phyloP scores from a whole-genome alignment of 1,139 yeast species.

The Saccharomyces pastorianus region DNA sequence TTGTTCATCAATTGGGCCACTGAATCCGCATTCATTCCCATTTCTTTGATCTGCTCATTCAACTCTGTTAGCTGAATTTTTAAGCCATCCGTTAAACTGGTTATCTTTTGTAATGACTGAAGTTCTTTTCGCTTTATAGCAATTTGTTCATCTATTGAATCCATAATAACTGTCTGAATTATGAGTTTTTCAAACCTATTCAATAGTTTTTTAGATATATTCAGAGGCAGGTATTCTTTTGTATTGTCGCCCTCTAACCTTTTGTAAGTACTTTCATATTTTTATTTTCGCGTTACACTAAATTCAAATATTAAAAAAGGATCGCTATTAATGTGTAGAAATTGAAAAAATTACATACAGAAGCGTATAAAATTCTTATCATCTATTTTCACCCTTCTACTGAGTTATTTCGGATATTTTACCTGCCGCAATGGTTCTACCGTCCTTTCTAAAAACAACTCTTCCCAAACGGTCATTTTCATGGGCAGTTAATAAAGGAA shows the following conservation, averaged over 20 bases:
- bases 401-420: slow-evolving; percentile 34
- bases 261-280: background rate
- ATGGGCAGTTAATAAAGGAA: slow-evolving; percentile 55
- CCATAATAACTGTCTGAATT: background rate
- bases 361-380: background rate
- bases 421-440: slow-evolving; percentile 86
- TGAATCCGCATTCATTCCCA: slow-evolving; percentile 23
- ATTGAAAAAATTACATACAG: background rate
- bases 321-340: background rate
- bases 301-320: background rate
- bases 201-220: background rate
- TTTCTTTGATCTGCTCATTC: slow-evolving; percentile 21
- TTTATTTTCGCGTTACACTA: background rate
- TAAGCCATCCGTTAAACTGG: slow-evolving; percentile 23
- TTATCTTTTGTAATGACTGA: slow-evolving; percentile 22
- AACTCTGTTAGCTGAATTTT: slow-evolving; percentile 24
- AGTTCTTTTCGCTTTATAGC: slow-evolving; percentile 22
- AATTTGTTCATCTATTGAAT: slow-evolving; percentile 11
- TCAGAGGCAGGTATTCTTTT: background rate
- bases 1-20: slow-evolving; percentile 25
- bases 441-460: slow-evolving; percentile 77
- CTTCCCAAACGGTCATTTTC: slow-evolving; percentile 67
- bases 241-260: background rate
- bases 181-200: background rate
- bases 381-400: slow-evolving; percentile 6